phyloP scores from a whole-genome alignment of 192 early-diverging fungal species.

The Paraglomus brasilianum region DNA sequence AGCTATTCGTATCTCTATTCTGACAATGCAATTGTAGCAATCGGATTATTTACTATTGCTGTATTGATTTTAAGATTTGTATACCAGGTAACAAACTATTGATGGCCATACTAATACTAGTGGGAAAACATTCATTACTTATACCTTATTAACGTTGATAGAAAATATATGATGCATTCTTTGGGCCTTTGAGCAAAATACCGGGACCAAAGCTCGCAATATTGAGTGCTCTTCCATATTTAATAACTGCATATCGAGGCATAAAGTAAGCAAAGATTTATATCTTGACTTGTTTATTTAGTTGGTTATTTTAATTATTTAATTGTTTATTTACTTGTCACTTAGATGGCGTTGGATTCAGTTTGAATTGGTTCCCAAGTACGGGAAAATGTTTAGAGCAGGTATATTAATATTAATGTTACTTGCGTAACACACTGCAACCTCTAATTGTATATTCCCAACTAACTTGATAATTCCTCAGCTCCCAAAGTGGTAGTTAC shows the following conservation, averaged over 20 bases:
- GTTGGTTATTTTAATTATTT: too few species aligned
- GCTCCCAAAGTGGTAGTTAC: conserved; percentile 18
- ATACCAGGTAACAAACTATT: too few species aligned
- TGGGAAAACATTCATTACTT: too few species aligned
- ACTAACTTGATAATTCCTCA: background rate
- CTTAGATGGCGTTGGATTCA: conserved; percentile 14
- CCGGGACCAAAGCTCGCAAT: conserved; percentile 26
- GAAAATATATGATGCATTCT: too few species aligned
- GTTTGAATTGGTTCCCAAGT: conserved; percentile 20
- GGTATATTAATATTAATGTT: background rate
- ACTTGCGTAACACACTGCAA: background rate
- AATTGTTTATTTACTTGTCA: background rate
- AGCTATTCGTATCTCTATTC: too few species aligned
- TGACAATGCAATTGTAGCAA: too few species aligned
- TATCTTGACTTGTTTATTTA: background rate
- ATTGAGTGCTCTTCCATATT: background rate
- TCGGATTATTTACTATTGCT: too few species aligned
- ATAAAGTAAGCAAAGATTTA: background rate
- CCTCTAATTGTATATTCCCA: too few species aligned
- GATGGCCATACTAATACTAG: too few species aligned
- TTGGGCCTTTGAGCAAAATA: conserved; percentile 34
- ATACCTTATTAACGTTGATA: too few species aligned
- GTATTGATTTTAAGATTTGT: too few species aligned
- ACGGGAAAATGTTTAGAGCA: conserved; percentile 36
- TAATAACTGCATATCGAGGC: background rate